Conservation (phyloP, 2,329 filamentous ascomycete genomes). For the Davidsoniella eucalypti region DNA sequence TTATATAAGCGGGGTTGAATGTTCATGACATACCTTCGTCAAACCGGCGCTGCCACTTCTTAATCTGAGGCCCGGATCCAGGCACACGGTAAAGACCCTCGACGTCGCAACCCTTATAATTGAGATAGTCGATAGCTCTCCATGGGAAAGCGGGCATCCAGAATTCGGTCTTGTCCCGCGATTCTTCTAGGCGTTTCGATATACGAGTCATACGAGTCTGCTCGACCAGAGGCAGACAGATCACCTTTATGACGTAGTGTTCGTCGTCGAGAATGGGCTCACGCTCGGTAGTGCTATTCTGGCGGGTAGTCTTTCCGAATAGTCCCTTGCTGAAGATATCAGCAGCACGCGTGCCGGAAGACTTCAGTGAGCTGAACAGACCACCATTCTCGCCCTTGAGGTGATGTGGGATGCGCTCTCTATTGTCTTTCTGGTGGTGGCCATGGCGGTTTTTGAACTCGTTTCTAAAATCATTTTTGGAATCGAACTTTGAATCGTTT, state of each 20-base stretch:
- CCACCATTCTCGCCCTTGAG: slow-evolving; percentile 18
- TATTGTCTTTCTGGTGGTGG: slow-evolving; percentile 31
- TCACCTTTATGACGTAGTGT: slow-evolving; percentile 68
- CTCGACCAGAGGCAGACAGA: slow-evolving; percentile 72
- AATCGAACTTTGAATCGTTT: slow-evolving; percentile 11
- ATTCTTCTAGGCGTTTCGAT: slow-evolving; percentile 73
- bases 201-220: slow-evolving; percentile 86
- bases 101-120: slow-evolving; percentile 85
- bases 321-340: slow-evolving; percentile 70
- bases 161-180: slow-evolving; percentile 89
- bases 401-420: slow-evolving; percentile 32
- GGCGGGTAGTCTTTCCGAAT: slow-evolving; percentile 61
- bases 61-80: slow-evolving; percentile 77
- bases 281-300: slow-evolving; percentile 51
- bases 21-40: slow-evolving; percentile 48
- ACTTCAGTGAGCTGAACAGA: slow-evolving; percentile 59
- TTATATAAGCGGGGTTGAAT: not conserved
- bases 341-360: slow-evolving; percentile 55
- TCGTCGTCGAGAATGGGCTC: slow-evolving; percentile 57
- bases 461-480: slow-evolving; percentile 17
- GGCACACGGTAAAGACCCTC: slow-evolving; percentile 88
- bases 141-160: slow-evolving; percentile 97
- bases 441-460: slow-evolving; percentile 19
- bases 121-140: slow-evolving; percentile 90
- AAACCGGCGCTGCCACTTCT: slow-evolving; percentile 84